Evolutionary conservation across 2,329 filamentous ascomycete species (phyloP), one percentile per base, ranked within the genome.

Genomic region (Macroventuria anomochaeta): DNA sequence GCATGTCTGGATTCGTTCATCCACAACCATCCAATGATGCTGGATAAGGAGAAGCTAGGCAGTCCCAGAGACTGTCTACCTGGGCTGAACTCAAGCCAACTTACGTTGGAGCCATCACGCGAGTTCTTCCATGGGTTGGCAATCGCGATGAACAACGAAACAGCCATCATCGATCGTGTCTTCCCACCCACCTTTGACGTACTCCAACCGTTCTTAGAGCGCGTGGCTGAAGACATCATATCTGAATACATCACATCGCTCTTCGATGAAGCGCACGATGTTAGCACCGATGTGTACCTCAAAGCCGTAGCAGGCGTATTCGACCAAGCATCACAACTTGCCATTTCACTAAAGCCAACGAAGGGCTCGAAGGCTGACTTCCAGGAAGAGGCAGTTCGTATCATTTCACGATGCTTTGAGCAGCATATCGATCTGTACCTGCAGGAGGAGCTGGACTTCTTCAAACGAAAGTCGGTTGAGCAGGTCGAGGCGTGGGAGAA

Each of bases 361-460:
- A 84, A 84, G 44, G 83, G 81, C 25, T 85, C 85, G 0, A 80
- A 81, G 15, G 76, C 84, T 25, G 83, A 85, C 8, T 87, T 89
- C 40, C 74, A 82, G 37, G 82, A 86, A 8, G 85, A 87, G 61
- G 83, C 89, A 12, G 88, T 87, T 64, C 81, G 85, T 53, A 82
- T 91, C 43, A 81, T 93, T 12, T 78, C 87, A 13, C 84, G 83
- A 58, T 86, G 92, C 0, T 97, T 96, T 65, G 93, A 96, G 71
- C 91, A 89, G 32, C 93, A 97, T 70, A 81, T 97, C n/a, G 93
- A 97, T 71, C 78, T 96, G 1, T 99, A 97, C 72, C 80, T 99
- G 13, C 87, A 91, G 58, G 93, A 97, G 70, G 95, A 99, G 76
- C 80, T 97, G 25, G 90, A 93, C 41, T 88, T 86, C 68, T 97